Evolutionary conservation across 1,139 yeast species (phyloP).

Genomic region (Hemisphaericaspora xylofermentans): DNA sequence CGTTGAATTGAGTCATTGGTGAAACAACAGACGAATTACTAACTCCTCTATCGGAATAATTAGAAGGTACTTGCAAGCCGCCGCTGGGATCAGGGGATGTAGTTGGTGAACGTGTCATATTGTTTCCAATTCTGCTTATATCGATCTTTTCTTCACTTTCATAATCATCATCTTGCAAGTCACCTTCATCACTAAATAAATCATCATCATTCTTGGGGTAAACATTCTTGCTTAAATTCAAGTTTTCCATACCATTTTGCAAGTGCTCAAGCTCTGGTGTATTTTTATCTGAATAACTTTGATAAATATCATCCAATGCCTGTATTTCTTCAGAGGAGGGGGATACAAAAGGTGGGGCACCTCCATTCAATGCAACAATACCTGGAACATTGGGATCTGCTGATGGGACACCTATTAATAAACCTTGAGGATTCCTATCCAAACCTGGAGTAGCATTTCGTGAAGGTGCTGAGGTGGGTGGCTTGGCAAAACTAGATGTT

Average conservation of each 20-base stretch:
- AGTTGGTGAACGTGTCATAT: slow-evolving; percentile 9
- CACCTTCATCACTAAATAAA: slow-evolving; percentile 38
- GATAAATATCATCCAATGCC: slow-evolving; percentile 47
- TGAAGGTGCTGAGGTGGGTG: slow-evolving; percentile 6
- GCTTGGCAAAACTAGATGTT: slow-evolving; percentile 6
- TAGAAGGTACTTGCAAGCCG: slow-evolving; percentile 26
- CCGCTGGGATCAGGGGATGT: slow-evolving; percentile 9
- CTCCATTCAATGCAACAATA: slow-evolving; percentile 1
- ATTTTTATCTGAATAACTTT: slow-evolving; percentile 42
- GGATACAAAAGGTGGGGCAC: slow-evolving; percentile 3
- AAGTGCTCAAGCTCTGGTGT: slow-evolving; percentile 25
- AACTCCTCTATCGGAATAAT: slow-evolving; percentile 30
- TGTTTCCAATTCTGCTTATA: slow-evolving; percentile 26
- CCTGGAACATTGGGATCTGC: slow-evolving; percentile 2
- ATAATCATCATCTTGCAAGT: slow-evolving; percentile 23
- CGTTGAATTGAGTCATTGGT: slow-evolving; percentile 55
- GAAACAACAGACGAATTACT: slow-evolving; percentile 45
- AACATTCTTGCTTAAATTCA: slow-evolving; percentile 27
- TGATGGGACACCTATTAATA: slow-evolving; percentile 10
- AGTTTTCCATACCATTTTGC: slow-evolving; percentile 1
- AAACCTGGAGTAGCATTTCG: slow-evolving; percentile 8
- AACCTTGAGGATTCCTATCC: slow-evolving; percentile 12
- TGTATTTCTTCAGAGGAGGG: slow-evolving; percentile 30
- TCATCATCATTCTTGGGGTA: slow-evolving; percentile 43
- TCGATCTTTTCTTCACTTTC: slow-evolving; percentile 26